These are phyloP conservation scores for Orbilia brochopaga DNA, from an alignment of 2,329 filamentous ascomycete species.

Conservation along the genomic window DNA sequence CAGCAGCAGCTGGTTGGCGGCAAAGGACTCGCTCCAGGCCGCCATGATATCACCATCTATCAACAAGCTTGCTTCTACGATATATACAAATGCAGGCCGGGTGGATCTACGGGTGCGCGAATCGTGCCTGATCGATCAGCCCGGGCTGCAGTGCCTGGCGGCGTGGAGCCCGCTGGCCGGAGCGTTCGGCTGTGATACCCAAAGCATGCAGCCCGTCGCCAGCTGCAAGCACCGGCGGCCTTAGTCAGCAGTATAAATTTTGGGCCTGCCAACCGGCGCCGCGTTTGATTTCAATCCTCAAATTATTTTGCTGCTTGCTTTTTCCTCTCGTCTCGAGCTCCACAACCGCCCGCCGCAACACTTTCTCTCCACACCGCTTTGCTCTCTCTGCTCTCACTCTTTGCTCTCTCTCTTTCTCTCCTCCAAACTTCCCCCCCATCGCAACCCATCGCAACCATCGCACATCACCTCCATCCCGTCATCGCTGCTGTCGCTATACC, in stretches of 20 bases:
- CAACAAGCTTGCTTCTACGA: too few species aligned
- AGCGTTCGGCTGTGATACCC: conserved; percentile 25
- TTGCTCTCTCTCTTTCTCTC: neutral
- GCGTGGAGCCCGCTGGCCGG: neutral
- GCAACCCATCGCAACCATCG: neutral
- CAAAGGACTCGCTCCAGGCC: neutral
- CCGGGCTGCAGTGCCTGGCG: neutral
- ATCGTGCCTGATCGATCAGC: conserved; percentile 1
- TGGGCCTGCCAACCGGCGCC: conserved; percentile 21
- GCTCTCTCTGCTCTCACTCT: conserved; percentile 7
- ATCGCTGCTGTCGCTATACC: too few species aligned
- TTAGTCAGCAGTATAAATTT: conserved; percentile 52
- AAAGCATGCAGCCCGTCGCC: conserved; percentile 7
- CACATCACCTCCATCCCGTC: neutral
- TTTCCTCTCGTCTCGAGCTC: conserved; percentile 48
- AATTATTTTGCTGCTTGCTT: conserved; percentile 48
- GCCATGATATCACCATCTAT: neutral
- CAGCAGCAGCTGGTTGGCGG: neutral
- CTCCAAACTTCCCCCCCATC: neutral
- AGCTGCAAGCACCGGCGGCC: conserved; percentile 23
- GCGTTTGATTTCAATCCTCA: conserved; percentile 52
- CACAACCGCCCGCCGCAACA: conserved; percentile 21
- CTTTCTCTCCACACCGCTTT: conserved; percentile 2
- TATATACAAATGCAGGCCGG: too few species aligned
- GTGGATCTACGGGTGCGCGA: neutral